phyloP scores from a whole-genome alignment of 805 yeast species.

The Sugiyamaella marilandica region DNA sequence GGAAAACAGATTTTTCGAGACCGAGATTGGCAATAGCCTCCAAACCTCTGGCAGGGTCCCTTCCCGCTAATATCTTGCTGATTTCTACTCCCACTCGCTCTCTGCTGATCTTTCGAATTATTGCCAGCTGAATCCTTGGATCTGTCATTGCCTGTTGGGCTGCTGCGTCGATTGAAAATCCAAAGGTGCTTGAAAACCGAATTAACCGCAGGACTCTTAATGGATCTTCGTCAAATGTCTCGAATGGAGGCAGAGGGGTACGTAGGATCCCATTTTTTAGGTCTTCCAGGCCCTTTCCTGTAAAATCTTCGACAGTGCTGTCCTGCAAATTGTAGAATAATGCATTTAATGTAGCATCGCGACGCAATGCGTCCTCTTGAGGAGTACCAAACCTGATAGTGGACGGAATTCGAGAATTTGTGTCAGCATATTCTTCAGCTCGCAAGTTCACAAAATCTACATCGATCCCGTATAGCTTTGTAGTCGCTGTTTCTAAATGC shows the following conservation, averaged over 20 bases:
- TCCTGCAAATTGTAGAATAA: conserved; percentile 77
- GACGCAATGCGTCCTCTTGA: conserved; percentile 79
- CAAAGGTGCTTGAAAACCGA: conserved; percentile 77
- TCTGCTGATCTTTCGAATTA: conserved; percentile 72
- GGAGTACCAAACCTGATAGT: conserved; percentile 81
- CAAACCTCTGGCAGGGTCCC: conserved; percentile 60
- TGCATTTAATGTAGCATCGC: conserved; percentile 96
- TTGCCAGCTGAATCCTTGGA: conserved; percentile 50
- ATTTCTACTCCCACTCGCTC: conserved; percentile 88
- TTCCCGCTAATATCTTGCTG: conserved; percentile 65
- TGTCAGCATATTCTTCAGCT: conserved; percentile 75
- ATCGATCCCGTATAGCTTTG: conserved; percentile 75
- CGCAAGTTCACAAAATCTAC: conserved; percentile 91
- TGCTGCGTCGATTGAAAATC: conserved; percentile 56
- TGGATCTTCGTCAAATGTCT: conserved; percentile 93
- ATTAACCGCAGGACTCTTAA: conserved; percentile 79
- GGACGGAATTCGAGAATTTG: conserved; percentile 75
- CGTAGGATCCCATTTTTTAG: conserved; percentile 63
- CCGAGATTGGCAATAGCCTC: conserved; percentile 50
- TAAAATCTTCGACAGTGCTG: conserved; percentile 74
- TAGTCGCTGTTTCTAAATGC: conserved; percentile 95
- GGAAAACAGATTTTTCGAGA: conserved; percentile 57
- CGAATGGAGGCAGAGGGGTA: conserved; percentile 81
- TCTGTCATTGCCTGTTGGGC: conserved; percentile 61
- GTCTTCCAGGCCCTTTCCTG: conserved; percentile 71